These are phyloP conservation scores for Tulasnella sp. DNA, from an alignment of 768 basidiomycete genomes.

Conservation along the genomic window DNA sequence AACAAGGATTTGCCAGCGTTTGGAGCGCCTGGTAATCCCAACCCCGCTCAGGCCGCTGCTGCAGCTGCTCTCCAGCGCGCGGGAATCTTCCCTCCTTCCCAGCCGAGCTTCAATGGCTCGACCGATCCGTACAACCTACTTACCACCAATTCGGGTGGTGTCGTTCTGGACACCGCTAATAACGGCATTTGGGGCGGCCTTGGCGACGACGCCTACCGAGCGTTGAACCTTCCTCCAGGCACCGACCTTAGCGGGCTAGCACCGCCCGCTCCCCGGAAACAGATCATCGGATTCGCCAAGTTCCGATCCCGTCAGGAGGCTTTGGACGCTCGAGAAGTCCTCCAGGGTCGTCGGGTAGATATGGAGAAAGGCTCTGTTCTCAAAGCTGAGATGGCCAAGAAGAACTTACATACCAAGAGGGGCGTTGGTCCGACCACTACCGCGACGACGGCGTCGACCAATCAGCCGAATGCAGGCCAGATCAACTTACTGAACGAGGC, in stretches of 20 bases:
- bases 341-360: constrained; percentile 86
- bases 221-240: not conserved
- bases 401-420: constrained; percentile 93
- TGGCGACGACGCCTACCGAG: constrained; percentile 5
- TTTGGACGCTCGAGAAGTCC: constrained; percentile 68
- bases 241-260: constrained; percentile 14
- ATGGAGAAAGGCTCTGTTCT: constrained; percentile 84
- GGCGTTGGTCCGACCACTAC: constrained; percentile 47
- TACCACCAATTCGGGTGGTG: constrained; percentile 70
- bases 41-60: constrained; percentile 18
- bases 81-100: constrained; percentile 18
- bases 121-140: constrained; percentile 74
- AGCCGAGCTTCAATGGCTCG: not conserved
- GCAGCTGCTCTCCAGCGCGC: constrained; percentile 26
- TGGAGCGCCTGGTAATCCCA: constrained; percentile 25
- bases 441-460: not conserved
- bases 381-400: constrained; percentile 99
- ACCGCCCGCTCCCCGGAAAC: constrained; percentile 55
- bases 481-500: constrained; percentile 17
- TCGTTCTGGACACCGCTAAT: constrained; percentile 49
- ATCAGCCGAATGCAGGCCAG: constrained; percentile 13
- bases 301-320: constrained; percentile 84
- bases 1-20: constrained; percentile 81
- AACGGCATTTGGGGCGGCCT: constrained; percentile 3
- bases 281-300: constrained; percentile 97